Evolutionary conservation across 371 early-diverging fungal species (phyloP).

Genomic region (Lichtheimia ornata): DNA sequence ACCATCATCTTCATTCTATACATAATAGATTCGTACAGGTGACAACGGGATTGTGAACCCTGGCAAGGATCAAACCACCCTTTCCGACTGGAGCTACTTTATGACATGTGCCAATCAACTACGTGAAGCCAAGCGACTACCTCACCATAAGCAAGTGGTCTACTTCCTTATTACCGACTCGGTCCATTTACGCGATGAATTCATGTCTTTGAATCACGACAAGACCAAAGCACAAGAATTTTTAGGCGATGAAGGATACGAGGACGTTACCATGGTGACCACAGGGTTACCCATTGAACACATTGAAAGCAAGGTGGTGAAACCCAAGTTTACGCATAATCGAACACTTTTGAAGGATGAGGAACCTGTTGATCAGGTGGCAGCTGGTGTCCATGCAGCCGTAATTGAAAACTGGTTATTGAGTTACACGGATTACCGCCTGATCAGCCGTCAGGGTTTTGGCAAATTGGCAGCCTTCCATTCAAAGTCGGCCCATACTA

Average conservation of each 20-base stretch:
- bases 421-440: conserved; percentile 49
- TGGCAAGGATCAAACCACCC: conserved; percentile 28
- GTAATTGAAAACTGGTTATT: conserved; percentile 55
- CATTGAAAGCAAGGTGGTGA: conserved; percentile 43
- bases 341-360: conserved; percentile 10
- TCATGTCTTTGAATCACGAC: conserved; percentile 35
- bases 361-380: conserved; percentile 29
- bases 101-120: conserved; percentile 48
- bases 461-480: conserved; percentile 52
- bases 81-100: conserved; percentile 48
- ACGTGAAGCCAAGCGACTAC: conserved; percentile 29
- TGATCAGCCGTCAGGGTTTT: conserved; percentile 50
- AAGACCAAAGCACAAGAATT: conserved; percentile 15
- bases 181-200: conserved; percentile 39
- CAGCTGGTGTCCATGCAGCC: conserved; percentile 48
- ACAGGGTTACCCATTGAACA: conserved; percentile 55
- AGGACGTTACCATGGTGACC: conserved; percentile 35
- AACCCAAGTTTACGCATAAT: conserved; percentile 18
- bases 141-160: conserved; percentile 42
- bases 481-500: conserved; percentile 20
- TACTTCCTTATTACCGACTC: conserved; percentile 53
- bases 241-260: conserved; percentile 23
- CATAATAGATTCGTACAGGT: conserved; percentile 48
- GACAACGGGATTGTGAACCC: conserved; percentile 47
- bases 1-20: neutral